phyloP scores from a whole-genome alignment of 148 eudicot genomes.

The Silene uniflora region DNA sequence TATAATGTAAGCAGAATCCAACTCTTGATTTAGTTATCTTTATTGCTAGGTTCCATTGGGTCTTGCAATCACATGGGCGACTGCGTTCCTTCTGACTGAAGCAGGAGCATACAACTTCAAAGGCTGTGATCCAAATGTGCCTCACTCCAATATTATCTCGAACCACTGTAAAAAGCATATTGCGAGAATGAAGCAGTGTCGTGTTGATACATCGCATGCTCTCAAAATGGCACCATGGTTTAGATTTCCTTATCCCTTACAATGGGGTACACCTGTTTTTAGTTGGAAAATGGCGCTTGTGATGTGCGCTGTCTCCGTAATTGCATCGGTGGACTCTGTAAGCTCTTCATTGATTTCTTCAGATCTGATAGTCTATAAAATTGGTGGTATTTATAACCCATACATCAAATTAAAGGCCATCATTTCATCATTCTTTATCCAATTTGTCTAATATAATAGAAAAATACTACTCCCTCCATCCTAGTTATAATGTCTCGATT shows the following conservation, averaged over 20 bases:
- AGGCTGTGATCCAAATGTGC: slow-evolving; percentile 82
- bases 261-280: slow-evolving; percentile 92
- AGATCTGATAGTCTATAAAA: neutral
- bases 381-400: neutral
- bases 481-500: too few relatives aligned
- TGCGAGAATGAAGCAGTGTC: slow-evolving; percentile 73
- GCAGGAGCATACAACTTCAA: slow-evolving; percentile 80
- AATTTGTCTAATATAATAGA: neutral
- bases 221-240: slow-evolving; percentile 86
- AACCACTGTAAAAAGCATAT: slow-evolving; percentile 84
- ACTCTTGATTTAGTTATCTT: slow-evolving; percentile 3
- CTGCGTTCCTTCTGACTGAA: slow-evolving; percentile 81
- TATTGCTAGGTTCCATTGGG: slow-evolving; percentile 81
- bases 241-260: slow-evolving; percentile 94
- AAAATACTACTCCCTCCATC: too few relatives aligned
- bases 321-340: slow-evolving; percentile 91
- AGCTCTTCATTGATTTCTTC: slow-evolving; percentile 27
- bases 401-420: neutral
- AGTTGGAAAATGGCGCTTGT: slow-evolving; percentile 93
- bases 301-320: slow-evolving; percentile 87
- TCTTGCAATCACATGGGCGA: slow-evolving; percentile 86
- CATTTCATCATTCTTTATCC: neutral
- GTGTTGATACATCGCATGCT: slow-evolving; percentile 92
- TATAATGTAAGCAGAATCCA: slow-evolving; percentile 7
- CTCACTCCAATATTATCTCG: slow-evolving; percentile 71